Percentiles rank a stretch among this genome's conserved stretches.
Conservation (phyloP, 345 rosid species). For the Triadica sebifera region DNA sequence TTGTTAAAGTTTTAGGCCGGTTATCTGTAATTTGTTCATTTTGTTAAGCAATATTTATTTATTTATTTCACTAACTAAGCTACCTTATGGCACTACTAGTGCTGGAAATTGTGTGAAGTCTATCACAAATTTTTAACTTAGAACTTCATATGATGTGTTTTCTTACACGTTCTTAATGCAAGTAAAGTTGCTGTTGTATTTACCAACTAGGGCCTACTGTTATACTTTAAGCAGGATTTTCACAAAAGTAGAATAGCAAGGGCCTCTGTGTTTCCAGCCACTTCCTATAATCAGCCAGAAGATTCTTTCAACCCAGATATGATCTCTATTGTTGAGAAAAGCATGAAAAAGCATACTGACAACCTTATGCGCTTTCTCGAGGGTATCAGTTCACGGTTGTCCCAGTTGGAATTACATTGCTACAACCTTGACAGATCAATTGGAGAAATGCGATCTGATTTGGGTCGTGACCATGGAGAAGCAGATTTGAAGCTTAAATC, state of each 20-base stretch:
- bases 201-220: background rate
- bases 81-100: no score
- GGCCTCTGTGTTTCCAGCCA: constrained; percentile 53
- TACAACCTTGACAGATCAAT: constrained; percentile 94
- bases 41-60: background rate
- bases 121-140: background rate
- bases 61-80: background rate
- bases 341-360: constrained; percentile 80
- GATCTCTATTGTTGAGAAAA: constrained; percentile 55
- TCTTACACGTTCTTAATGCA: background rate
- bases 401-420: constrained; percentile 84
- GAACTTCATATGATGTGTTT: background rate
- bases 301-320: constrained; percentile 67
- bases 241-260: constrained; percentile 74
- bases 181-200: background rate
- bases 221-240: constrained; percentile 50
- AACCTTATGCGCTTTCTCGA: constrained; percentile 89
- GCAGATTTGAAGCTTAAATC: constrained; percentile 81
- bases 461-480: constrained; percentile 65
- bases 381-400: constrained; percentile 91
- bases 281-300: constrained; percentile 81
- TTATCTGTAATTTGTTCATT: no score
- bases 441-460: constrained; percentile 86
- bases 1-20: no score
- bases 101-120: background rate